phyloP scores from a whole-genome alignment of 148 eudicot species.

The Oxyria digyna region DNA sequence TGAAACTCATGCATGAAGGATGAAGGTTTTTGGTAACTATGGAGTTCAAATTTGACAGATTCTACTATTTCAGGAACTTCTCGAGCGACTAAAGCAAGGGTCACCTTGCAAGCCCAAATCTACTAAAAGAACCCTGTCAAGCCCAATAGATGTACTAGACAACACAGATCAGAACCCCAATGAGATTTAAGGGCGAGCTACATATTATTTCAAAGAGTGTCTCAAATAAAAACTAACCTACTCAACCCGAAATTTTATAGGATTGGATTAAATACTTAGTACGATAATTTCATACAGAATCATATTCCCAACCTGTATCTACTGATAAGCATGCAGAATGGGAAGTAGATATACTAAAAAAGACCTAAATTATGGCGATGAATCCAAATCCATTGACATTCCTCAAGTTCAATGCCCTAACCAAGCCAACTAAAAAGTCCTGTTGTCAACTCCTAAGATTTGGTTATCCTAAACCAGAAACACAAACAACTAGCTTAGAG shows the following conservation, averaged over 20 bases:
- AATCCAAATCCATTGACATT: constrained; percentile 1
- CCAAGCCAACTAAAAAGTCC: background rate
- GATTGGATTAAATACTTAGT: no score
- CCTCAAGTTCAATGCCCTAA: background rate
- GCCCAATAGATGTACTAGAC: background rate
- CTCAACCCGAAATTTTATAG: background rate
- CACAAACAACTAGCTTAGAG: background rate
- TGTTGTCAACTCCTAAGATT: background rate
- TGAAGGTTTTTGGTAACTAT: no score
- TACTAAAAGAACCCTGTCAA: no score
- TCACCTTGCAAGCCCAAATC: no score
- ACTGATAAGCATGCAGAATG: background rate
- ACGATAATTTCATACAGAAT: no score
- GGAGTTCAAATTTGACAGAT: no score
- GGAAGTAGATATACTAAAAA: background rate
- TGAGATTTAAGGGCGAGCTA: background rate
- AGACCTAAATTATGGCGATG: background rate
- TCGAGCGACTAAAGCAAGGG: no score
- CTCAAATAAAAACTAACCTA: background rate
- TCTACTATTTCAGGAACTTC: no score
- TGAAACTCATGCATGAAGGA: no score
- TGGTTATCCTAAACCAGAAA: background rate
- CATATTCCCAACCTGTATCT: background rate
- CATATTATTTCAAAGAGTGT: no score
- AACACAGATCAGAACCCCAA: background rate